Conservation (phyloP, 2,329 filamentous ascomycete species). For the Fusarium secorum region DNA sequence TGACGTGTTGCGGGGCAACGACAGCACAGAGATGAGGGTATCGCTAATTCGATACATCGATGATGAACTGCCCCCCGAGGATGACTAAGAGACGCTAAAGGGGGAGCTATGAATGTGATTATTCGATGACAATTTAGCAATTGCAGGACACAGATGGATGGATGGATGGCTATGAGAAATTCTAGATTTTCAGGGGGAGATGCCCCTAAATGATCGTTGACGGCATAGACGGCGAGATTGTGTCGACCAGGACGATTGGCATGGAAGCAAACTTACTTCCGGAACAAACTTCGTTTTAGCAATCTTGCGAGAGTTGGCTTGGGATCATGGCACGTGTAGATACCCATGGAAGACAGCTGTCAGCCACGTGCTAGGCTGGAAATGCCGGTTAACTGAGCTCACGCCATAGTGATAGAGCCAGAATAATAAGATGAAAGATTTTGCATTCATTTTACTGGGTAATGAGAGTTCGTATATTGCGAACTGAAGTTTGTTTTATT, state of each 20-base stretch:
- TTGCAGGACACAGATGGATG: not conserved
- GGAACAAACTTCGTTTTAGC: conserved; percentile 1
- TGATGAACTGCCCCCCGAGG: conserved; percentile 95
- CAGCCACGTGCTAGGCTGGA: conserved; percentile 27
- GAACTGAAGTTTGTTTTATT: not conserved
- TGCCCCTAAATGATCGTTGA: not conserved
- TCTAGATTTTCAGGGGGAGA: not conserved
- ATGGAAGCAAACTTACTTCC: conserved; percentile 7
- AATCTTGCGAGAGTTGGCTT: conserved; percentile 17
- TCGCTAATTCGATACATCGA: conserved; percentile 93
- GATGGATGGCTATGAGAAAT: not conserved
- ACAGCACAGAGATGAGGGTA: conserved; percentile 96
- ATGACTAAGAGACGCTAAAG: conserved; percentile 69
- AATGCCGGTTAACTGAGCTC: conserved; percentile 5
- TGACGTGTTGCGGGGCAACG: conserved; percentile 89
- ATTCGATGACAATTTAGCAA: conserved; percentile 6
- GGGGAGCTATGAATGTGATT: not conserved
- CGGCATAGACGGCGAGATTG: not conserved
- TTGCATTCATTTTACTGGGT: not conserved
- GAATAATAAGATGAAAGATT: not conserved
- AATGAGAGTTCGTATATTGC: not conserved
- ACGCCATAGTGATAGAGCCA: conserved; percentile 4
- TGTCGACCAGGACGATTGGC: conserved; percentile 2
- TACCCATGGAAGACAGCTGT: conserved; percentile 23
- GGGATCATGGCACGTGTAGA: conserved; percentile 15